Evolutionary conservation across 2,329 filamentous ascomycete species (phyloP), one percentile per base, ranked within the genome.

Genomic region (Peltaster fructicola): DNA sequence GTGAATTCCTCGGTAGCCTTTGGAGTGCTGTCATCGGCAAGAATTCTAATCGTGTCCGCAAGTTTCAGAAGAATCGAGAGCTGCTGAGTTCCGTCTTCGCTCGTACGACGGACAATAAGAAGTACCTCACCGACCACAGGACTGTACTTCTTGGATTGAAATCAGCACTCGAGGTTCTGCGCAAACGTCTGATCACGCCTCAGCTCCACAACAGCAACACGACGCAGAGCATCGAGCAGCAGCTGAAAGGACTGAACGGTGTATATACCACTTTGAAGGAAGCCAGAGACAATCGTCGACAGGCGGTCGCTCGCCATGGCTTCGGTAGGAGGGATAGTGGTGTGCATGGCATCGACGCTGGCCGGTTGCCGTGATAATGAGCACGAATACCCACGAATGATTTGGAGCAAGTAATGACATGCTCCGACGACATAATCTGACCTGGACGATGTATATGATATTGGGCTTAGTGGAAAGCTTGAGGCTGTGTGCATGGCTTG

Each of bases 61-160:
- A 93, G 50, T 93, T 82, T 51, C 81, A 92, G 49, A 80, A 78
- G 53, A 95, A 95, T 58, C 74, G 75, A 33, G 63, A 71, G 24
- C 61, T 93, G 1, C 67, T 95, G 13, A 67, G 64, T 24, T 75
- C 74, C 36, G 75, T 95, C 29, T 72, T 82, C 34, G 68, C 75
- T 30, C 77, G 76, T 41, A 92, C 84, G 2, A 71, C 92, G 13
- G 68, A 70, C 32, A 91, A 93, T 56, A 93, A 93, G 53, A 69
- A 72, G 34, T 65, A 90, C 17, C 64, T 95, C 6, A 70, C 88
- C 35, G 76, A 82, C 40, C 84, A 93, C 51, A 88, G 90, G 41
- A 71, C 76, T 31, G 75, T 78, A 33, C 65, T 95, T 18, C 61
- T 88, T 26, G 76, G 75, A 3, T 63, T 95, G 19, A 88, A 91